A percentile compares a stretch with the other conserved stretches of the same genome.
phyloP scores from a whole-genome alignment of 176 grass and related monocot species.

The Triticum aestivum region IWGSC_CS_RefSeq_v2.1 NC_057810.1:245329707-245330206 shows the following conservation, averaged over 20 bases:
- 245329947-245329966: background rate
- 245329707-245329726: too few species aligned
- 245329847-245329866: background rate
- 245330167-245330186: background rate
- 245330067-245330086: background rate
- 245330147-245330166: background rate
- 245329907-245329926: background rate
- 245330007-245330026: background rate
- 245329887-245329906: constrained; percentile 44
- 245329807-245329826: constrained; percentile 20
- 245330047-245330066: background rate
- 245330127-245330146: too few species aligned
- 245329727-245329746: too few species aligned
- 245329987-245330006: background rate
- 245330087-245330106: too few species aligned
- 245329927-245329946: background rate
- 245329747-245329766: too few species aligned
- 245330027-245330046: background rate
- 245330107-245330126: too few species aligned
- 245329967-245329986: background rate
- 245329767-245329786: too few species aligned
- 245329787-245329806: constrained; percentile 43
- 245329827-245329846: background rate
- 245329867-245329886: background rate
- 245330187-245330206: background rate